Evolutionary conservation across 257 asterid genomes (phyloP), one percentile per base, ranked within the genome.

Genomic region (Nicotiana tomentosiformis): DNA sequence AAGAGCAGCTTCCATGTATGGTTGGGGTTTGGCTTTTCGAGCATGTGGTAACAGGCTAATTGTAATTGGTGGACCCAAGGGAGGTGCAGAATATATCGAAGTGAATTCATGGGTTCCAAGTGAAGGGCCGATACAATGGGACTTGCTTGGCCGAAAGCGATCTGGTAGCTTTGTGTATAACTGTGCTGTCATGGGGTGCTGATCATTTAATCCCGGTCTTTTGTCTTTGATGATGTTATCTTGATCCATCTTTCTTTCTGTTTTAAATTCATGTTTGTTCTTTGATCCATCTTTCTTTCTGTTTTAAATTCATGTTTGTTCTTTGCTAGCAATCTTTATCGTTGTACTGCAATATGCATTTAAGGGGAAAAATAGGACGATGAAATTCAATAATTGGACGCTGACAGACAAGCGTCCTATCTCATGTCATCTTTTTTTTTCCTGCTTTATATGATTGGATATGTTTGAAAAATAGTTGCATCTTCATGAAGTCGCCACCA

Each of bases 21-120:
- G 61, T 33, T 90, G 93, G 92, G 93, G 92, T 11, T 85, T 90
- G 77, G 94, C 92, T 1, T 90, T 90, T 55, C 82, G 92, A 37
- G 94, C 92, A 0, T 89, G 94, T 11, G 92, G 94, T 3, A 87
- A 90, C 26, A 82, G 8, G 61, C 64, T 57, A 57, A 17, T 57
- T 57, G 64, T 57, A 57, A 57, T 57, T 18, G 64, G 64, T 86
- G 39, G 91, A 12, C 81, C 88, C 18, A 85, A 77, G 12, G 82
- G 82, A 0, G 92, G 92, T 10, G 90, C 86, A 80, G 92, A 91
- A 3, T 84, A 81, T 62, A 89, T 91, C 20, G 94, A 91, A 58
- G 91, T 91, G 2, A 91, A 91, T 82, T 81, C 91, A 0, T 91
- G 94, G 94, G 85, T 72, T 6, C 94, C 94, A 1, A 83, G 87